Percentiles rank a stretch among this genome's conserved stretches.
Conservation (phyloP, 306 rosid species). For the Rosa persica region DNA sequence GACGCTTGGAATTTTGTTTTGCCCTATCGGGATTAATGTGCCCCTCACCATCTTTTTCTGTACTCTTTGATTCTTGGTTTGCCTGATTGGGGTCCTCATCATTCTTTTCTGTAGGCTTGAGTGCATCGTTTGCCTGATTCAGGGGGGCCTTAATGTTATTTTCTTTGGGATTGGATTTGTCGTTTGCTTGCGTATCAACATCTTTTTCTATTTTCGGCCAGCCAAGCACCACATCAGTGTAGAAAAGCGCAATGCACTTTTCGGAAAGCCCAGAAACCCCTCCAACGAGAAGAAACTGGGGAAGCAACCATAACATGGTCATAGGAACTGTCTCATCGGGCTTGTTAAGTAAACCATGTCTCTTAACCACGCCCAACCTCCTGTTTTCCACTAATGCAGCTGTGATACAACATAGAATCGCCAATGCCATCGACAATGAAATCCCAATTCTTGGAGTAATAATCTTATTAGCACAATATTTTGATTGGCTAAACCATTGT, state of each 20-base stretch:
- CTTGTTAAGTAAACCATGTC: conserved; percentile 22
- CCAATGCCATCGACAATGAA: not conserved
- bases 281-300: conserved; percentile 36
- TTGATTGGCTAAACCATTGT: not conserved
- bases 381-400: conserved; percentile 36
- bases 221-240: not conserved
- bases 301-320: conserved; percentile 41
- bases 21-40: not conserved
- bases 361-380: conserved; percentile 28
- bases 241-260: conserved; percentile 1
- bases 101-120: not conserved
- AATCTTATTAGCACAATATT: not conserved
- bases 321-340: conserved; percentile 29
- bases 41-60: not conserved
- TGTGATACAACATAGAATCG: conserved; percentile 30
- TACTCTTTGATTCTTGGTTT: not conserved
- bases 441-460: not conserved
- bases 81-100: not conserved
- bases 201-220: not conserved
- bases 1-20: not conserved
- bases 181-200: not conserved
- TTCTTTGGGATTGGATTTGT: not conserved
- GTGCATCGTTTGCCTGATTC: not conserved
- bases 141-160: not conserved
- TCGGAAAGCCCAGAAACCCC: conserved; percentile 14